Conservation (phyloP, 2,329 filamentous ascomycete species). For the Pyrenophora seminiperda region DNA sequence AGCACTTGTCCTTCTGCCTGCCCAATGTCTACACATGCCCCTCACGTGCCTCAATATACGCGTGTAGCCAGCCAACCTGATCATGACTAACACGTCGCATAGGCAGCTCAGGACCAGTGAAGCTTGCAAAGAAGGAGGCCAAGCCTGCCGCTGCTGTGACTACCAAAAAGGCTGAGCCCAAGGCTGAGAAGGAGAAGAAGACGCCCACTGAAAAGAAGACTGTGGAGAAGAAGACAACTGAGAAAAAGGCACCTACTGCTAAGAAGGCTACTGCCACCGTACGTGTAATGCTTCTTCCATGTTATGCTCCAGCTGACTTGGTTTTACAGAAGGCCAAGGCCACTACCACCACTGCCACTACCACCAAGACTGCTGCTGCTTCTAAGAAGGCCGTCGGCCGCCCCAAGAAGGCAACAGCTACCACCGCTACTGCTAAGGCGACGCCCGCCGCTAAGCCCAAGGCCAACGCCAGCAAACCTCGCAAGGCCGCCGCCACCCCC, state of each 20-base stretch:
- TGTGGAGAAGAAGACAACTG: constrained; percentile 30
- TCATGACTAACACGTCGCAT: constrained; percentile 31
- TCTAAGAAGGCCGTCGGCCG: constrained; percentile 26
- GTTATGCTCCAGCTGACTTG: constrained; percentile 16
- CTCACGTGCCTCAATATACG: neutral
- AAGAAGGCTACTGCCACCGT: constrained; percentile 38
- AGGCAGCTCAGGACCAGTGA: constrained; percentile 87
- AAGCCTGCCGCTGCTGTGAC: constrained; percentile 37
- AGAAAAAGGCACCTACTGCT: constrained; percentile 36
- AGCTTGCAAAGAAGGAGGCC: constrained; percentile 81
- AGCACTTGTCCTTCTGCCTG: constrained; percentile 40
- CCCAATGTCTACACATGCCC: neutral
- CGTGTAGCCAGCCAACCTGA: neutral
- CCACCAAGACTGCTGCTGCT: constrained; percentile 24
- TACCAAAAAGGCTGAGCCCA: constrained; percentile 38
- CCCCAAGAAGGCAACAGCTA: constrained; percentile 30
- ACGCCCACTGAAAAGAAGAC: constrained; percentile 33
- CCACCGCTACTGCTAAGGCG: constrained; percentile 35
- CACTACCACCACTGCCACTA: constrained; percentile 21
- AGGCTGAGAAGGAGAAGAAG: constrained; percentile 42
- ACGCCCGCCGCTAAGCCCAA: constrained; percentile 45
- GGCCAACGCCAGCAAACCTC: constrained; percentile 54
- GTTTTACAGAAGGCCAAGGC: constrained; percentile 36
- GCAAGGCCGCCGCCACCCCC: constrained; percentile 59
- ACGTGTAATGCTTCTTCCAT: constrained; percentile 6